These are phyloP conservation scores for Drechslerella coelobrocha DNA, from an alignment of 2,329 filamentous ascomycete species.

Conservation along the genomic window DNA sequence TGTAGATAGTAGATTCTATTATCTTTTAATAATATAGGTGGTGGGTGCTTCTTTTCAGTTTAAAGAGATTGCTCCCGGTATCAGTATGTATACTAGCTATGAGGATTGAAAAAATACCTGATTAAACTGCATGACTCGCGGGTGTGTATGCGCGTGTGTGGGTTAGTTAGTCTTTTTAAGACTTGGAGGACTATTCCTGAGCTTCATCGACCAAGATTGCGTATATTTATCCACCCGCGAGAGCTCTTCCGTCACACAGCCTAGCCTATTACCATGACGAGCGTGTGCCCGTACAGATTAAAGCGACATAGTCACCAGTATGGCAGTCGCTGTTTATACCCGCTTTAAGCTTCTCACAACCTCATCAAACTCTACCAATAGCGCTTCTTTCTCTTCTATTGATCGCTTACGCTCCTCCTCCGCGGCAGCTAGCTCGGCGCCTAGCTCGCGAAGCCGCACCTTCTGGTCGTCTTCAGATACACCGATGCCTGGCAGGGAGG, in stretches of 20 bases:
- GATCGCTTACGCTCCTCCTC: constrained; percentile 70
- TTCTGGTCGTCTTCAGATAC: constrained; percentile 80
- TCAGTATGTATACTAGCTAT: too few relatives aligned
- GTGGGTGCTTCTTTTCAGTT: not conserved
- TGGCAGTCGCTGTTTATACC: constrained; percentile 60
- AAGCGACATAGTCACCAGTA: not conserved
- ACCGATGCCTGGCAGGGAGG: constrained; percentile 75
- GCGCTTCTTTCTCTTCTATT: constrained; percentile 69
- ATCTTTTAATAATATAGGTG: constrained; percentile 1
- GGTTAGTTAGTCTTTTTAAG: too few relatives aligned
- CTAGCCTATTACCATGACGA: too few relatives aligned
- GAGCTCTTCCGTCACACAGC: too few relatives aligned
- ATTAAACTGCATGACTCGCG: too few relatives aligned
- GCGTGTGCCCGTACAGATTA: too few relatives aligned
- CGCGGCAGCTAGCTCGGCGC: constrained; percentile 69
- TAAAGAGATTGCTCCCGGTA: not conserved
- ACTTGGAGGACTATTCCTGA: too few relatives aligned
- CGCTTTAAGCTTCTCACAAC: constrained; percentile 69
- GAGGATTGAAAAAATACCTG: too few relatives aligned
- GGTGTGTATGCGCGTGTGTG: too few relatives aligned
- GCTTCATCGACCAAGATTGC: too few relatives aligned
- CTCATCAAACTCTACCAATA: constrained; percentile 67
- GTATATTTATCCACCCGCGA: too few relatives aligned
- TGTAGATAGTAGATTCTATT: not conserved
- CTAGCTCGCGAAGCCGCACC: constrained; percentile 69